Conservation (phyloP, 768 basidiomycete species). For the Mycena leptocephala region DNA sequence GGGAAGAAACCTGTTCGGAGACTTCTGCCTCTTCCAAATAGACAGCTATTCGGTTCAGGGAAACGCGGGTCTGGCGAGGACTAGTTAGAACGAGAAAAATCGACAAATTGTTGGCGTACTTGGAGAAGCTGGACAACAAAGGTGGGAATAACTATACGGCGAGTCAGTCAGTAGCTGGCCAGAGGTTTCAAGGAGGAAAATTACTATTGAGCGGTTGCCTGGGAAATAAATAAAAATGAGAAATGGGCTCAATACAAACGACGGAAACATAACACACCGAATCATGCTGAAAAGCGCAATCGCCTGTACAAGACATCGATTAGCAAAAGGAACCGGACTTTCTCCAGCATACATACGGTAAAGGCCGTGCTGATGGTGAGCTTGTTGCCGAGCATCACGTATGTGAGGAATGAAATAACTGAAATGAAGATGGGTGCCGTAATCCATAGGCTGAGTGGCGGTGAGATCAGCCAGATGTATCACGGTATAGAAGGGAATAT, state of each 20-base stretch:
- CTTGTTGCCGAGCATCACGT: conserved; percentile 80
- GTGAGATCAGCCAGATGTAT: not conserved
- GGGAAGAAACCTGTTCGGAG: conserved; percentile 73
- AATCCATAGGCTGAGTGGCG: conserved; percentile 63
- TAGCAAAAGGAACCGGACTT: not conserved
- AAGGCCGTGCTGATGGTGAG: conserved; percentile 89
- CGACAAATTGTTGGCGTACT: conserved; percentile 41
- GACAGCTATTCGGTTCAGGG: conserved; percentile 77
- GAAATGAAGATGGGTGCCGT: conserved; percentile 88
- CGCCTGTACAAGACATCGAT: conserved; percentile 56
- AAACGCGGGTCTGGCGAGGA: conserved; percentile 67
- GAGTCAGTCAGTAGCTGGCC: not conserved
- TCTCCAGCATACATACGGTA: conserved; percentile 65
- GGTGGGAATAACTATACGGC: conserved; percentile 70
- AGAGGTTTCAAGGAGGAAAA: not conserved
- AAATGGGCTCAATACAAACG: not conserved
- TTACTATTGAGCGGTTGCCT: conserved; percentile 33
- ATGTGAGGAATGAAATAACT: conserved; percentile 85
- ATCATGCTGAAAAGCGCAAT: conserved; percentile 93
- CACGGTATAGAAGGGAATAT: not conserved
- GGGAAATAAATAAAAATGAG: not conserved
- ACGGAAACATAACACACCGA: conserved; percentile 56
- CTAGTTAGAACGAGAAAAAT: not conserved
- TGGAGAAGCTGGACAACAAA: conserved; percentile 87
- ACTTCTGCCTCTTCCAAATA: conserved; percentile 85